Evolutionary conservation across 306 rosid genomes (phyloP).

Genomic region (Sechiopsis laciniata): DNA sequence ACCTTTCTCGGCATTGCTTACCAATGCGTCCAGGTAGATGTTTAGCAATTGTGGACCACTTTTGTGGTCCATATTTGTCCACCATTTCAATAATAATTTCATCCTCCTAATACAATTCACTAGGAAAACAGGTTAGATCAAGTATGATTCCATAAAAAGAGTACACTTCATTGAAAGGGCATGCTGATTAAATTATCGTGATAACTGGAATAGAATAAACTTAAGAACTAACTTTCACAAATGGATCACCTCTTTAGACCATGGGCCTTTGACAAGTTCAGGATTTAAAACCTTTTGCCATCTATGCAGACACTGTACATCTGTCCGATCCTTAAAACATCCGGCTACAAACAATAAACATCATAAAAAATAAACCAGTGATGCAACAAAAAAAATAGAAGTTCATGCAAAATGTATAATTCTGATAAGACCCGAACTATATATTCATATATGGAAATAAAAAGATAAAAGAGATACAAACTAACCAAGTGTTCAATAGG

Average conservation of each 20-base stretch:
- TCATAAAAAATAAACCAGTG: conserved; percentile 16
- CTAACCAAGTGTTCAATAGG: too few relatives aligned
- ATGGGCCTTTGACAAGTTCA: conserved; percentile 93
- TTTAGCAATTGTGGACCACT: conserved; percentile 92
- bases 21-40: conserved; percentile 98
- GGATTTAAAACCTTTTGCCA: conserved; percentile 99
- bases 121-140: conserved; percentile 1
- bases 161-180: background rate
- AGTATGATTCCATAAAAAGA: background rate
- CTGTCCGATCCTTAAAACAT: conserved; percentile 92
- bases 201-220: conserved; percentile 12
- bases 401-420: conserved; percentile 22
- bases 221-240: conserved; percentile 16
- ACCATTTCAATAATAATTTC: conserved; percentile 71
- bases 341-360: conserved; percentile 54
- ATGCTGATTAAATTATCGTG: background rate
- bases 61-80: conserved; percentile 75
- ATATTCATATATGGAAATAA: too few relatives aligned
- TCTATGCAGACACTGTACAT: conserved; percentile 97
- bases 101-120: conserved; percentile 61
- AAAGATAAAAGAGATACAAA: too few relatives aligned
- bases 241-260: conserved; percentile 90
- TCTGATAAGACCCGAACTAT: too few relatives aligned
- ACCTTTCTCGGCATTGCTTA: conserved; percentile 99
- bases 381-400: background rate